A percentile compares a stretch with the other conserved stretches of the same genome.
Conservation (phyloP, 2,329 filamentous ascomycete genomes). For the Talaromyces islandicus region DNA sequence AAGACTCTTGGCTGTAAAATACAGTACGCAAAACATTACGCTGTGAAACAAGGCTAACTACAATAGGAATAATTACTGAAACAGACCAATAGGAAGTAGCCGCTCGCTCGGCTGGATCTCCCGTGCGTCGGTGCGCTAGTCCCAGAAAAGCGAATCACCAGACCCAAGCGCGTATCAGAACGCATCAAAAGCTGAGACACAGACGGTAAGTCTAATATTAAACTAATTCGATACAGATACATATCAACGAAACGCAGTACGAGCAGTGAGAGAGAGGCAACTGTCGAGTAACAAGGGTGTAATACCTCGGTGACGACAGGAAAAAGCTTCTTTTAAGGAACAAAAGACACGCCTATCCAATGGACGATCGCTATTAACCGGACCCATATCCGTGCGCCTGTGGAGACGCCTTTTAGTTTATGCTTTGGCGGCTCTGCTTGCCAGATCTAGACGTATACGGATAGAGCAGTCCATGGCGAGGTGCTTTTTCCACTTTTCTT, state of each 20-base stretch:
- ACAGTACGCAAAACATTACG: neutral
- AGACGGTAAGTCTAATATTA: neutral
- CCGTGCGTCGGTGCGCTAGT: neutral
- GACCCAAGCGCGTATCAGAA: neutral
- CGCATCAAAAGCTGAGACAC: neutral
- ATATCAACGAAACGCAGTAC: neutral
- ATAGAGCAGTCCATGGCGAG: neutral
- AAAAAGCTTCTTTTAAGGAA: neutral
- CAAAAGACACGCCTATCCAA: neutral
- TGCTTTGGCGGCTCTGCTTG: neutral
- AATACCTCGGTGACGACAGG: neutral
- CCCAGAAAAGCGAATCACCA: neutral
- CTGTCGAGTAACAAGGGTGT: neutral
- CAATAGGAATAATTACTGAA: fast-evolving
- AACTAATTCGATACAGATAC: no score
- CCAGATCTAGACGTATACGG: neutral
- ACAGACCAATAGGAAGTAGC: neutral
- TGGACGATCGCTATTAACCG: neutral
- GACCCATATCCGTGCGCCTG: neutral
- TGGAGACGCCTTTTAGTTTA: neutral
- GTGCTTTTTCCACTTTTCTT: neutral
- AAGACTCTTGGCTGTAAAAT: neutral
- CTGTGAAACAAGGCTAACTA: neutral
- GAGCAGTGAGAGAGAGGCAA: neutral
- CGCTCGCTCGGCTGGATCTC: neutral